Evolutionary conservation across 257 asterid genomes (phyloP).

Genomic region (Jacaranda copaia): DNA sequence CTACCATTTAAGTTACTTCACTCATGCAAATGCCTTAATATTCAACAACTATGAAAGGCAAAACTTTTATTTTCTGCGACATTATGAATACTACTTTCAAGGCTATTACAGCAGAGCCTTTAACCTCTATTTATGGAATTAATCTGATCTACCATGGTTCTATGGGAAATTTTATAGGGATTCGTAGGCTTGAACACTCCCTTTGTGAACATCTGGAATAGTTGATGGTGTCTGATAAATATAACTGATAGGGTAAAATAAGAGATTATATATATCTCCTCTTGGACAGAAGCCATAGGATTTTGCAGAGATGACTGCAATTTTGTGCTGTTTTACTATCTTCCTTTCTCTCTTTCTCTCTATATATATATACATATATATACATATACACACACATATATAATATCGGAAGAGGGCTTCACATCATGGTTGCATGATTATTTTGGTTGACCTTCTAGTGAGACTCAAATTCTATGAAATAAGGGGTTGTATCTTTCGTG

Average conservation of each 20-base stretch:
- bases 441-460: conserved; percentile 5
- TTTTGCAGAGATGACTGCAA: conserved; percentile 18
- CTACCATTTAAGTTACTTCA: conserved; percentile 3
- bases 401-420: background rate
- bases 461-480: conserved; percentile 12
- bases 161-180: background rate
- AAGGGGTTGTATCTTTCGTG: background rate
- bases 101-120: background rate
- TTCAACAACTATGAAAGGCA: background rate
- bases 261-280: no score
- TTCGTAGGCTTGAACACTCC: conserved; percentile 3
- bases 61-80: conserved; percentile 1
- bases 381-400: background rate
- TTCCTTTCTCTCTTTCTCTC: no score
- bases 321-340: conserved; percentile 25
- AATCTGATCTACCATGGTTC: conserved; percentile 10
- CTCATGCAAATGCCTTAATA: background rate
- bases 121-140: background rate
- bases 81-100: background rate
- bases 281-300: background rate
- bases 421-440: conserved; percentile 8
- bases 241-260: no score
- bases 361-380: no score
- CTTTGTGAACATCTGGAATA: background rate
- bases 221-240: background rate